Evolutionary conservation across 2,329 filamentous ascomycete species (phyloP).

Genomic region (Aspergillus felis): DNA sequence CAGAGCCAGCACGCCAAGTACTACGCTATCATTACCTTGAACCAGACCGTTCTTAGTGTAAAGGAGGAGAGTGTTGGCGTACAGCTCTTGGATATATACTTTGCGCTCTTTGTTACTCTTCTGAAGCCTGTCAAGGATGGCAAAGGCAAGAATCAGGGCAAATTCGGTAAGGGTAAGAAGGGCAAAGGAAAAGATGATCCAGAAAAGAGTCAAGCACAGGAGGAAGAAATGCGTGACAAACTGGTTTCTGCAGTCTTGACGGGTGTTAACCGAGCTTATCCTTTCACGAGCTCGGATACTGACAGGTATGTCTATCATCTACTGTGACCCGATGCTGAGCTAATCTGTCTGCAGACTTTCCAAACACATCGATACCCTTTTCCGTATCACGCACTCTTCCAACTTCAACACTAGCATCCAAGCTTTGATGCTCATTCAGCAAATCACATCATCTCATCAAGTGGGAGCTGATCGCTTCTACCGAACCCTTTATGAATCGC

Average conservation of each 20-base stretch:
- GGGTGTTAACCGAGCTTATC: constrained; percentile 92
- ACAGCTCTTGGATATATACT: constrained; percentile 84
- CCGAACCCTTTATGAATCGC: constrained; percentile 88
- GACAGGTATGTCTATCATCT: constrained; percentile 53
- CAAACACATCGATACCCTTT: constrained; percentile 87
- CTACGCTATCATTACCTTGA: constrained; percentile 92
- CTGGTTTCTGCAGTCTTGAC: constrained; percentile 86
- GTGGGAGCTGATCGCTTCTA: constrained; percentile 88
- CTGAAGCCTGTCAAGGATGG: constrained; percentile 59
- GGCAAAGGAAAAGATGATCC: constrained; percentile 47
- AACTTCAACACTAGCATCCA: constrained; percentile 99
- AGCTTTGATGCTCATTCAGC: constrained; percentile 90
- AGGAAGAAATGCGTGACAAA: constrained; percentile 79
- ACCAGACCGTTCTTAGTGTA: constrained; percentile 86
- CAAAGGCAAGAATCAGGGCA: constrained; percentile 37
- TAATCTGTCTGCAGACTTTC: constrained; percentile 58
- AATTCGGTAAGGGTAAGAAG: constrained; percentile 30
- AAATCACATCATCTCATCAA: constrained; percentile 76
- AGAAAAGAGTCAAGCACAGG: constrained; percentile 39
- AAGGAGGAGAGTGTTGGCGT: constrained; percentile 80
- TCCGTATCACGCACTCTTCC: constrained; percentile 92
- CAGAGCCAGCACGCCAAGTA: constrained; percentile 89
- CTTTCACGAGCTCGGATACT: constrained; percentile 80
- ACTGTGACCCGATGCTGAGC: constrained; percentile 7
- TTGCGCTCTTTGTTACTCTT: constrained; percentile 77